Conservation (phyloP, 768 basidiomycete species). For the Rhodocollybia butyracea region DNA sequence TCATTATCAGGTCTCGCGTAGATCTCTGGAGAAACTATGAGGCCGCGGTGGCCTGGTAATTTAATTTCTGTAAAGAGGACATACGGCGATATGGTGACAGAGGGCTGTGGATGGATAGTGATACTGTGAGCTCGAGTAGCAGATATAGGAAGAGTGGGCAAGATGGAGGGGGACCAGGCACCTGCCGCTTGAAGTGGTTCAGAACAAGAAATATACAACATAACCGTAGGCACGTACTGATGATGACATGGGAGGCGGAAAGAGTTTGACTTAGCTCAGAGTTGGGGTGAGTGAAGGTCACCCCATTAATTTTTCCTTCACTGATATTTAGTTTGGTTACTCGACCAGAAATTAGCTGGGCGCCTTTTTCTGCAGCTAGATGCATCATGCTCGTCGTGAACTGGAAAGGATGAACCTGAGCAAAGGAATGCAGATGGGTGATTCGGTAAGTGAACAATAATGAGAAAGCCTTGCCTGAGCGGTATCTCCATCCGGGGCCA, state of each 20-base stretch:
- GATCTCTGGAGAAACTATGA: conserved; percentile 55
- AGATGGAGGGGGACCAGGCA: conserved; percentile 73
- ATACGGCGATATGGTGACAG: conserved; percentile 59
- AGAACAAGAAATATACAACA: too few species aligned
- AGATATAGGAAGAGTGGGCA: conserved; percentile 55
- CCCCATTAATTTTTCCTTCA: conserved; percentile 29
- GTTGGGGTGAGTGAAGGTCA: conserved; percentile 29
- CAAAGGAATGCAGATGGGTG: too few species aligned
- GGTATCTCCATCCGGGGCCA: conserved; percentile 53
- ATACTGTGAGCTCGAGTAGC: conserved; percentile 73
- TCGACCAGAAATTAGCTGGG: conserved; percentile 41
- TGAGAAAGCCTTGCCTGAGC: too few species aligned
- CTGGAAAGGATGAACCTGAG: conserved; percentile 75
- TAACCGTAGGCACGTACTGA: too few species aligned
- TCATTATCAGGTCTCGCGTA: conserved; percentile 70
- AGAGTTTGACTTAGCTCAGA: conserved; percentile 30
- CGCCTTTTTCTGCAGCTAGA: conserved; percentile 55
- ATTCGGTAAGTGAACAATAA: too few species aligned
- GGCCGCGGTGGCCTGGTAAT: conserved; percentile 17
- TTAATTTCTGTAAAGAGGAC: conserved; percentile 81
- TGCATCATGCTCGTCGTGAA: conserved; percentile 74
- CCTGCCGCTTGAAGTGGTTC: too few species aligned
- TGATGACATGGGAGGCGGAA: conserved; percentile 63
- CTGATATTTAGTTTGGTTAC: conserved; percentile 51
- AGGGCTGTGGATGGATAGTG: conserved; percentile 48